These are phyloP conservation scores for Nothopassalora personata DNA, from an alignment of 2,329 filamentous ascomycete genomes.

Conservation along the genomic window DNA sequence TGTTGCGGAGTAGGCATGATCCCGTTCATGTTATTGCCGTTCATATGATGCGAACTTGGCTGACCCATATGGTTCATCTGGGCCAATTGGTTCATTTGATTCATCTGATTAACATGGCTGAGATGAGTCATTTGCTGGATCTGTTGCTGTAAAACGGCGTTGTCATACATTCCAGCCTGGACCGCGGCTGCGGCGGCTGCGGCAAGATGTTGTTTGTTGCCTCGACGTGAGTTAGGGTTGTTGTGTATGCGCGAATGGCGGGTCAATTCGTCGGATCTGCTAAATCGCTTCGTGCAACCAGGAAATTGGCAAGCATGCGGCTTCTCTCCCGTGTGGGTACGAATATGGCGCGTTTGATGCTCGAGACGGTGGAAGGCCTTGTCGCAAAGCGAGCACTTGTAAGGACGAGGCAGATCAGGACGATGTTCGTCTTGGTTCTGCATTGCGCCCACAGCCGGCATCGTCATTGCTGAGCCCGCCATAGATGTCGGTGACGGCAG, in stretches of 20 bases:
- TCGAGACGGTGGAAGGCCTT: conserved; percentile 98
- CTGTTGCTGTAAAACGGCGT: conserved; percentile 37
- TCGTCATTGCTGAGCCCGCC: conserved; percentile 44
- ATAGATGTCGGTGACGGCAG: conserved; percentile 19
- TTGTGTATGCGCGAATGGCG: conserved; percentile 97
- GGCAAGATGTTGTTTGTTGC: conserved; percentile 71
- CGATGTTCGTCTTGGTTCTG: conserved; percentile 62
- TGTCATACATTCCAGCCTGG: conserved; percentile 47
- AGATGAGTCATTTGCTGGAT: conserved; percentile 62
- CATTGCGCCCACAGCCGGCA: conserved; percentile 48
- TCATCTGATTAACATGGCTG: conserved; percentile 70
- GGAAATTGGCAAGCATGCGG: conserved; percentile 93
- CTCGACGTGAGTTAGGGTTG: conserved; percentile 93
- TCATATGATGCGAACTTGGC: conserved; percentile 8
- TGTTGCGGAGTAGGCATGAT: conserved; percentile 9
- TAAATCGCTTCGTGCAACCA: conserved; percentile 95
- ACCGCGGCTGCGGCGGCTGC: conserved; percentile 52
- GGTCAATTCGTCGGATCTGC: conserved; percentile 90
- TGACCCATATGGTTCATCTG: conserved; percentile 26
- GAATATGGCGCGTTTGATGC: conserved; percentile 87
- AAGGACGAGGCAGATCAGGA: conserved; percentile 86
- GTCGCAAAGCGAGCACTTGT: conserved; percentile 97
- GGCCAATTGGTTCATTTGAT: conserved; percentile 41
- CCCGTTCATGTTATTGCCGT: conserved; percentile 14
- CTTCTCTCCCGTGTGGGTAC: conserved; percentile 97